Evolutionary conservation across 768 basidiomycete species (phyloP).

Genomic region (Lactifluus subvellereus): DNA sequence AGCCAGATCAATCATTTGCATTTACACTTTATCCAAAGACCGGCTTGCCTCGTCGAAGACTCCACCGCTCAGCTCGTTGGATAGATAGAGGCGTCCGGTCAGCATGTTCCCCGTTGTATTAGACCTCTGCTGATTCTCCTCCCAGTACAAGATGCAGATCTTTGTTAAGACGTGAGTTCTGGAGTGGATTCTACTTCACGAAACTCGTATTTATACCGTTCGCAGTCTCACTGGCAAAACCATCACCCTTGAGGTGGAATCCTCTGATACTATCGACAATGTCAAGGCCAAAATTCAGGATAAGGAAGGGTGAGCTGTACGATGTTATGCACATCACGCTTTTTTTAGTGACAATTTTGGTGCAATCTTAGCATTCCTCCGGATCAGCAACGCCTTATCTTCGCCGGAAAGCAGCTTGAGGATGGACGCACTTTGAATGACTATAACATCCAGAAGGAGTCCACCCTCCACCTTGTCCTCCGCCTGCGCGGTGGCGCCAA

Average conservation of each 20-base stretch:
- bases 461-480: slow-evolving; percentile 94
- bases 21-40: slow-evolving; percentile 32
- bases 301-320: slow-evolving; percentile 78
- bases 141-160: slow-evolving; percentile 72
- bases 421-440: slow-evolving; percentile 94
- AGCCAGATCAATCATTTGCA: slow-evolving; percentile 30
- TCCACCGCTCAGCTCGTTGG: slow-evolving; percentile 88
- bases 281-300: slow-evolving; percentile 97
- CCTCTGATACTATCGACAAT: slow-evolving; percentile 96
- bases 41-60: slow-evolving; percentile 80
- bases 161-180: slow-evolving; percentile 89
- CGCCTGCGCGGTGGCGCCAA: slow-evolving; percentile 98
- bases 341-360: slow-evolving; percentile 8
- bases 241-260: slow-evolving; percentile 97
- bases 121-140: slow-evolving; percentile 4
- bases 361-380: slow-evolving; percentile 61
- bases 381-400: slow-evolving; percentile 97
- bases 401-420: slow-evolving; percentile 98
- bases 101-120: slow-evolving; percentile 6
- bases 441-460: slow-evolving; percentile 99
- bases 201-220: slow-evolving; percentile 15
- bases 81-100: slow-evolving; percentile 72
- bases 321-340: neutral
- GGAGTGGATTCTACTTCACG: neutral
- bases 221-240: slow-evolving; percentile 95